Base-by-base conservation (phyloP, 2,329 filamentous ascomycete species). In the Colletotrichum tropicale region DNA sequence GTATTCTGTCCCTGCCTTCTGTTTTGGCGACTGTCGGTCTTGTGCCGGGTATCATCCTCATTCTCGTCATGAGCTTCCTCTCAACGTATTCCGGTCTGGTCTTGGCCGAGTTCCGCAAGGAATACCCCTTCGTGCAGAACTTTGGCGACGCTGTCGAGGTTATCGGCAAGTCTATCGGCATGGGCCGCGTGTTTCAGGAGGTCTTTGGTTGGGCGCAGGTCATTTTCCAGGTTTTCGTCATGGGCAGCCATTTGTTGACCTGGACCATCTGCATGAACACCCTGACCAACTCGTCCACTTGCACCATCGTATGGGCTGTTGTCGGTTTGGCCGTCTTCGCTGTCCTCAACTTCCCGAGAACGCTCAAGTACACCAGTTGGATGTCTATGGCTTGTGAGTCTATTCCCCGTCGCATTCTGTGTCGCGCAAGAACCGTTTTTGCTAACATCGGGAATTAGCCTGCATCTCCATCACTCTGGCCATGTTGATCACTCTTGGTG, bases 1-100 rank as follows among this genome's bases (percentile, higher is more conserved):
- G 86, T 1, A 87, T 88, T 82, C 94, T 95, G 86, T 95, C 93
- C 1, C 94, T 95, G 76, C 94, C 94, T 1, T 94, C 92, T 81
- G 94, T 94, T 0, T 92, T 95, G 81, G 93, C 94, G 4, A 86
- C 93, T 15, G 87, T 95, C 58, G 94, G 94, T 6, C 88, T 95
- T 16, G 92, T 93, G 3, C 94, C 94, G 0, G 94, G 94, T n/a
- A 85, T 96, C 70, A 90, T 95, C 76, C 82, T 95, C 81, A 95
- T 94, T 58, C 88, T 95, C 76, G 89, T 94, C 30, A 89, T 87
- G 67, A 86, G 93, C 61, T 89, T 93, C 18, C 85, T 95, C 4
- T 95, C 95, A 80, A 95, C 93, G 2, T 95, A 87, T 78, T 87
- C 87, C 0, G 86, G 94, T 15, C 80, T 87, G 13, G 81, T 84